Base-by-base conservation (phyloP, 306 rosid species). In the Quillaja saponaria region DNA sequence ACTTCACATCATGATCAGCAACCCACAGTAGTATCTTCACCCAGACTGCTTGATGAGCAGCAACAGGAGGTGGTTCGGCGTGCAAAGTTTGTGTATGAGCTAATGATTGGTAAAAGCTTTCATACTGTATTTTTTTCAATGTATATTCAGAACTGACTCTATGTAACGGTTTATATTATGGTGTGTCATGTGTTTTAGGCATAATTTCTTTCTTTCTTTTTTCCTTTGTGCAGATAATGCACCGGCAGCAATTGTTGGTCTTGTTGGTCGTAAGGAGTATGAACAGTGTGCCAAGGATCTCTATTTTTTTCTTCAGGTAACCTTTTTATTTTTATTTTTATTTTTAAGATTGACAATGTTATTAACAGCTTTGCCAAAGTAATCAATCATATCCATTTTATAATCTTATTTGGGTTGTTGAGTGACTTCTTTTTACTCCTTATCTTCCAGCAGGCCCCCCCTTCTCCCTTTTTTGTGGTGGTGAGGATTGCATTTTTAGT, bases 261-360 rank as follows among this genome's bases (percentile, higher is more conserved):
- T 94, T 49, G 97, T 94, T 38, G 99, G 99, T 66, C 85, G 87
- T 21, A 86, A 73, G 82, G 95, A 89, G 73, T 94, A 89, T 75
- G 97, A 89, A 63, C 95, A 94, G 59, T 83, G 99, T 68, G 99
- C 95, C 13, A 80, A 87, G 81, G 97, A 89, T 87, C 81, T 94
- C 66, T 94, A 83, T 75, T 87, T 81, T 64, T 89, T 89, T 75
- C 88, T 94, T 72, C 99, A 94, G 99, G 99, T 89, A 81, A 69
- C 65, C 66, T 57, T 39, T 33, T 5, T n/a, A n/a, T n/a, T n/a
- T n/a, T n/a, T n/a, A n/a, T n/a, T n/a, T n/a, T n/a, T n/a, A n/a
- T n/a, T n/a, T 39, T 40, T 47, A 39, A 15, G 49, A 52, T 13
- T 13, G 31, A n/a, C 35, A 49, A 68, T 49, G 18, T 42, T 58